Evolutionary conservation across 1,284 basidiomycete genomes (phyloP).

Genomic region (Ustilago trichophora): DNA sequence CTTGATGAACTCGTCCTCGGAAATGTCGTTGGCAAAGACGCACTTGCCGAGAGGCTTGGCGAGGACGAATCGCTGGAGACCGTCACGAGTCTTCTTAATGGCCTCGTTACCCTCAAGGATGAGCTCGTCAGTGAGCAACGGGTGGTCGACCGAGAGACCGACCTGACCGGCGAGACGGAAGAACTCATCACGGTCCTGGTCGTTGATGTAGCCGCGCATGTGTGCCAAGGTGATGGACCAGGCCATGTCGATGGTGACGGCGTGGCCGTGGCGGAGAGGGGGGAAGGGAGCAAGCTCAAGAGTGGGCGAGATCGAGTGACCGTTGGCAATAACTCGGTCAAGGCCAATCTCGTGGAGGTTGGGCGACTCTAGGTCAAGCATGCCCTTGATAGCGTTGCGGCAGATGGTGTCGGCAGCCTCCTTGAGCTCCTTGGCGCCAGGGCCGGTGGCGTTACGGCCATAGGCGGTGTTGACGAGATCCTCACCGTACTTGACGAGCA

Average conservation of each 20-base stretch:
- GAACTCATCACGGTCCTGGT: constrained; percentile 68
- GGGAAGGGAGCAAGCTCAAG: constrained; percentile 66
- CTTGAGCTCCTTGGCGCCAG: constrained; percentile 66
- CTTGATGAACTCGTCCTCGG: constrained; percentile 67
- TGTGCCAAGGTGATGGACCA: constrained; percentile 69
- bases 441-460: constrained; percentile 66
- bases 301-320: constrained; percentile 69
- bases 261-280: constrained; percentile 67
- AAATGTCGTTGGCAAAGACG: constrained; percentile 69
- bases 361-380: constrained; percentile 69
- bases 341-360: constrained; percentile 70
- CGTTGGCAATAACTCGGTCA: constrained; percentile 70
- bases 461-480: constrained; percentile 69
- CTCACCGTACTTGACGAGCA: constrained; percentile 69
- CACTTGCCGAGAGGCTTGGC: constrained; percentile 68
- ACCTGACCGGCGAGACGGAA: constrained; percentile 67
- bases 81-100: constrained; percentile 69
- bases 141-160: constrained; percentile 69
- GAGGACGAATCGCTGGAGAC: constrained; percentile 69
- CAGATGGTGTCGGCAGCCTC: constrained; percentile 67
- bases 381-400: constrained; percentile 68
- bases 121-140: constrained; percentile 67
- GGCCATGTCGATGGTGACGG: constrained; percentile 69
- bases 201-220: constrained; percentile 67
- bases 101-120: constrained; percentile 67